These are phyloP conservation scores for Wickerhamia fluorescens DNA, from an alignment of 805 yeast genomes.

Conservation along the genomic window DNA sequence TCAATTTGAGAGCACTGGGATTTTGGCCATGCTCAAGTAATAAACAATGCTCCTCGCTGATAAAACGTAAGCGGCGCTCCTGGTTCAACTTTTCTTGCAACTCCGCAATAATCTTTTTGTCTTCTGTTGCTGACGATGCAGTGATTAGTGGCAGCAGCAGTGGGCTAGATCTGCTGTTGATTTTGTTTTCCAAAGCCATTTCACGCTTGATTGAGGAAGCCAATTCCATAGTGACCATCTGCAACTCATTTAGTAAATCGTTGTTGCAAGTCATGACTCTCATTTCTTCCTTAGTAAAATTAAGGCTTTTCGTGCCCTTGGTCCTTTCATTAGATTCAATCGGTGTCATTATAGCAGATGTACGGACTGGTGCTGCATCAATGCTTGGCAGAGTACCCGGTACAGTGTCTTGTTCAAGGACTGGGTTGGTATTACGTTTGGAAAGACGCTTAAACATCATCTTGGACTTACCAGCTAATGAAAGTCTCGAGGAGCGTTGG, in stretches of 20 bases:
- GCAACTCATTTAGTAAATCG: conserved; percentile 54
- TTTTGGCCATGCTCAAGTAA: conserved; percentile 45
- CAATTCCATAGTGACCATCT: conserved; percentile 62
- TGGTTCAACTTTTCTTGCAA: conserved; percentile 52
- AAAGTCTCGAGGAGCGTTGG: conserved; percentile 18
- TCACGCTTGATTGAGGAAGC: conserved; percentile 70
- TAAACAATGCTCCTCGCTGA: conserved; percentile 65
- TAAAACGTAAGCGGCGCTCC: conserved; percentile 58
- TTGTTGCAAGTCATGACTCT: conserved; percentile 55
- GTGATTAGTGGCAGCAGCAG: conserved; percentile 22
- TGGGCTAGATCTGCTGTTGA: conserved; percentile 10
- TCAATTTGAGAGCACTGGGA: conserved; percentile 50
- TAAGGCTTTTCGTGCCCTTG: too few relatives aligned
- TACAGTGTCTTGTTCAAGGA: conserved; percentile 4
- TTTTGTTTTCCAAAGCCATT: conserved; percentile 45
- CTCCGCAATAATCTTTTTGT: conserved; percentile 32
- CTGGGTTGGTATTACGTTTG: conserved; percentile 6
- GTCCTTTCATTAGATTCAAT: too few relatives aligned
- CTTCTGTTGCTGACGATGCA: conserved; percentile 8
- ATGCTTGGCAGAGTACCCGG: conserved; percentile 1
- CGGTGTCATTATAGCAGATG: background rate
- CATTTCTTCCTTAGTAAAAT: conserved; percentile 52
- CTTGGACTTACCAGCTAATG: conserved; percentile 22
- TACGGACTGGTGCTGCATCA: background rate
- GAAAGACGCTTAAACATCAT: conserved; percentile 30